phyloP scores from a whole-genome alignment of 257 asterid genomes.

The Avicennia marina region DNA sequence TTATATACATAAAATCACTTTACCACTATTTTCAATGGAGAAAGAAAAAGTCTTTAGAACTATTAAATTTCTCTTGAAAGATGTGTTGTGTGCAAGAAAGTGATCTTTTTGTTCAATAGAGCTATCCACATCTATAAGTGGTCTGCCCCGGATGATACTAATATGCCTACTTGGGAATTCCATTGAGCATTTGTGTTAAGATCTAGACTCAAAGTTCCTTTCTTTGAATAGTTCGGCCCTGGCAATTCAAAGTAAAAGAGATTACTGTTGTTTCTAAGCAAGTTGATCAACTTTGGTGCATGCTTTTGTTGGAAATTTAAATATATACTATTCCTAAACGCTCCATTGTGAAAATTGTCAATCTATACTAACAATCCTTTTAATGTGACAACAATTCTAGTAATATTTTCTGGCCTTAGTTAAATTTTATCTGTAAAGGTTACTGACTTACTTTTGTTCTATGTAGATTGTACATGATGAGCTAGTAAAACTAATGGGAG shows the following conservation, averaged over 20 bases:
- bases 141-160: background rate
- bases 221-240: no score
- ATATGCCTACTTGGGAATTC: slow-evolving; percentile 2
- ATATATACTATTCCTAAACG: background rate
- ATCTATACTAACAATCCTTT: background rate
- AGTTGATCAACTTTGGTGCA: no score
- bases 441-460: slow-evolving; percentile 9
- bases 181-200: background rate
- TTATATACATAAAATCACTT: background rate
- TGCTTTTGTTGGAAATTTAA: background rate
- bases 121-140: background rate
- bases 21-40: background rate
- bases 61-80: no score
- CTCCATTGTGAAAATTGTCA: background rate
- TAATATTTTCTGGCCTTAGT: slow-evolving; percentile 3
- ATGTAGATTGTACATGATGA: slow-evolving; percentile 79
- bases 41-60: no score
- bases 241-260: no score
- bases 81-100: no score
- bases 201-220: no score
- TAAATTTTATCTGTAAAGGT: slow-evolving; percentile 9
- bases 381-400: slow-evolving; percentile 11
- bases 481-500: slow-evolving; percentile 92
- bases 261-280: no score
- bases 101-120: background rate